Evolutionary conservation across 495 filamentous ascomycete genomes (phyloP).

Genomic region (Amphirosellinia nigrospora): DNA sequence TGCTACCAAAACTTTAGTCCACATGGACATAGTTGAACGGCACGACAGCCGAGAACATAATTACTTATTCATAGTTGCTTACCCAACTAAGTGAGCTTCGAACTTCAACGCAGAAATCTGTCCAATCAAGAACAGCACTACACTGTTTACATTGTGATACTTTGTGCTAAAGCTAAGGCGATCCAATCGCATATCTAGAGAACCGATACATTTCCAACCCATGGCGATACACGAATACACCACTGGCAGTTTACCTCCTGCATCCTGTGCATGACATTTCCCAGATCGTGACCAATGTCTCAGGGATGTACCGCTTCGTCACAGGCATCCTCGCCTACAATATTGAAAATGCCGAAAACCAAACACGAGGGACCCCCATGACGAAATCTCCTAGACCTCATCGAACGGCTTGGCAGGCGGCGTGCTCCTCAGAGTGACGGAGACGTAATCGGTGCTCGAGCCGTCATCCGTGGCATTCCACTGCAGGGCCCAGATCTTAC

Average conservation of each 20-base stretch:
- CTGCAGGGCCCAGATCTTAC: slow-evolving; percentile 11
- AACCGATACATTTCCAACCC: neutral
- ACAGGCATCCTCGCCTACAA: neutral
- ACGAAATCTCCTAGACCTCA: neutral
- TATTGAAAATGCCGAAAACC: neutral
- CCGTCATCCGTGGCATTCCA: slow-evolving; percentile 13
- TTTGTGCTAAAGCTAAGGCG: too few relatives aligned
- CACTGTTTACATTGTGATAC: too few relatives aligned
- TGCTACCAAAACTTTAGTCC: too few relatives aligned
- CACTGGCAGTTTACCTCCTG: neutral
- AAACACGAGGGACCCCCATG: neutral
- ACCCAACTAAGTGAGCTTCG: neutral
- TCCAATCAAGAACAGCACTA: neutral
- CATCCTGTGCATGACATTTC: neutral
- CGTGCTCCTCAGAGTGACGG: slow-evolving; percentile 1
- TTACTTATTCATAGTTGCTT: neutral
- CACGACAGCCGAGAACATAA: neutral
- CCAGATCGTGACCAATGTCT: neutral
- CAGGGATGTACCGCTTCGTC: neutral
- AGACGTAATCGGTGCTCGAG: neutral
- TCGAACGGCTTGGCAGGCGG: slow-evolving; percentile 7
- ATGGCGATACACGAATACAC: neutral
- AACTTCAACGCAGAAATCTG: neutral
- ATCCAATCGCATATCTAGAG: neutral
- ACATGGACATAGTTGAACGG: too few relatives aligned